Evolutionary conservation across 495 filamentous ascomycete species (phyloP).

Genomic region (Xylaria castorea): DNA sequence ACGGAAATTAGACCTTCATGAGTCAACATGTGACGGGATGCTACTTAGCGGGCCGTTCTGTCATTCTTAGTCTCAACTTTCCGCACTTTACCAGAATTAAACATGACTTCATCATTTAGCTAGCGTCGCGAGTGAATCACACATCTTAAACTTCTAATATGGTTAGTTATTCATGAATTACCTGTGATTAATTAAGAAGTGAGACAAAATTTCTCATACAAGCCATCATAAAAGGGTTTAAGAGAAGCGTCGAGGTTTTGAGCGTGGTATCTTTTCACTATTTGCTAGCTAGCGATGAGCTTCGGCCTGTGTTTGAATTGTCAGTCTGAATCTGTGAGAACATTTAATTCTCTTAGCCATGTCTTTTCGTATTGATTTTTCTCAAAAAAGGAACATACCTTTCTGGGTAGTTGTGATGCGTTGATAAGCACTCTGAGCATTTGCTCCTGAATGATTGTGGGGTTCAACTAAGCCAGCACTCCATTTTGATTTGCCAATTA

Average conservation of each 20-base stretch:
- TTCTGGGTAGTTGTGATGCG: background rate
- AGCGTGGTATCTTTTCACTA: background rate
- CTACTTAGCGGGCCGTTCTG: background rate
- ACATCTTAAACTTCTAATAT: too few species aligned
- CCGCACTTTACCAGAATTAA: background rate
- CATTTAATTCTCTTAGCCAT: background rate
- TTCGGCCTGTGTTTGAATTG: background rate
- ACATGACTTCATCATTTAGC: background rate
- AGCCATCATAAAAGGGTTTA: background rate
- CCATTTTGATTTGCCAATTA: constrained; percentile 15
- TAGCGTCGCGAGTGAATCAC: too few species aligned
- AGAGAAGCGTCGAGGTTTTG: background rate
- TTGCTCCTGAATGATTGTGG: background rate
- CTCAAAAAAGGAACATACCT: background rate
- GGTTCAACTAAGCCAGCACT: background rate
- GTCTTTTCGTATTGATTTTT: background rate
- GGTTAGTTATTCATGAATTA: background rate
- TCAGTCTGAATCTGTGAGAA: background rate
- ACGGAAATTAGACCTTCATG: background rate
- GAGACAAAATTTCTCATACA: background rate
- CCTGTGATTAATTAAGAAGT: background rate
- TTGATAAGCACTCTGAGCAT: background rate
- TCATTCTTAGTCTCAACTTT: background rate
- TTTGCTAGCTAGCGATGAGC: background rate
- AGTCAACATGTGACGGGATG: background rate